A percentile compares a stretch with the other conserved stretches of the same genome.
phyloP scores from a whole-genome alignment of 1,284 basidiomycete genomes.

The Rhodotorula sp. region DNA sequence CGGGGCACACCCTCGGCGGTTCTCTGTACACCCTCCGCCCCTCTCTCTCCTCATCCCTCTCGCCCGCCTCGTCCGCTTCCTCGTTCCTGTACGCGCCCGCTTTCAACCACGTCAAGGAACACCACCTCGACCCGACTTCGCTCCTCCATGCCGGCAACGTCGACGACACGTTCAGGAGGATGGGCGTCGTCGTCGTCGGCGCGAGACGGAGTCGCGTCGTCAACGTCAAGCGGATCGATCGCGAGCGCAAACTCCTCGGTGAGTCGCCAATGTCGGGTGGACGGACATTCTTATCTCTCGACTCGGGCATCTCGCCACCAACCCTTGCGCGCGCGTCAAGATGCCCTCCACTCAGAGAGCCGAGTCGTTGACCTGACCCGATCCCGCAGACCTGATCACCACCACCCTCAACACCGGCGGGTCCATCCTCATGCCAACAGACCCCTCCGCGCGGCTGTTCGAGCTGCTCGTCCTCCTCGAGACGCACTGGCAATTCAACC shows the following conservation, averaged over 20 bases:
- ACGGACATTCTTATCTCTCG: not conserved
- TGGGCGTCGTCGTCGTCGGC: constrained; percentile 91
- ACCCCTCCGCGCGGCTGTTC: constrained; percentile 86
- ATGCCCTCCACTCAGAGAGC: too few relatives aligned
- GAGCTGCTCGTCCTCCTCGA: constrained; percentile 93
- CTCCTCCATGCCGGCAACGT: constrained; percentile 62
- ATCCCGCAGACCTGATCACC: constrained; percentile 77
- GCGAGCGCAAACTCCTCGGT: constrained; percentile 87
- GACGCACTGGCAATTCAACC: constrained; percentile 90
- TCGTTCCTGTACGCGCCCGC: constrained; percentile 94
- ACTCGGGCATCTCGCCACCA: not conserved
- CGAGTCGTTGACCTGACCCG: too few relatives aligned
- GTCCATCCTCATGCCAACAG: constrained; percentile 80
- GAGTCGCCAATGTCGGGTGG: constrained; percentile 38
- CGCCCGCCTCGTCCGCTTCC: constrained; percentile 64
- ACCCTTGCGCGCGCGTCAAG: too few relatives aligned
- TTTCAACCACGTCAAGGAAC: constrained; percentile 94
- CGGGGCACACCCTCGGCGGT: constrained; percentile 93
- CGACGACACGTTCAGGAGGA: constrained; percentile 74
- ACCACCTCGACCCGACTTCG: constrained; percentile 93
- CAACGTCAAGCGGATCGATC: constrained; percentile 83
- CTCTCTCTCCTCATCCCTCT: constrained; percentile 60
- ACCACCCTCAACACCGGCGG: constrained; percentile 72
- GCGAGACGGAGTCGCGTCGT: constrained; percentile 76
- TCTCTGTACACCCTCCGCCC: constrained; percentile 94